These are phyloP conservation scores for Dictyostelium discoideum DNA, from an alignment of 78 protist genomes.

Conservation along the genomic window dicty_2.7 NC_007089.4:1626001-1626500, in stretches of 20 bases:
- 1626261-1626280: not conserved
- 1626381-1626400: not conserved
- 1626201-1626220: not conserved
- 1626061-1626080: conserved; percentile 57
- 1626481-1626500: conserved; percentile 19
- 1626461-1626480: conserved; percentile 42
- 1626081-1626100: conserved; percentile 18
- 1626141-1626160: not conserved
- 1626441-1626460: conserved; percentile 1
- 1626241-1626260: not conserved
- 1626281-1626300: conserved; percentile 56
- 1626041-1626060: not conserved
- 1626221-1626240: not conserved
- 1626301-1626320: conserved; percentile 51
- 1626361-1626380: too few species aligned
- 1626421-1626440: not conserved
- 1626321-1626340: conserved; percentile 37
- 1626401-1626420: not conserved
- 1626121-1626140: not conserved
- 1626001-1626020: not conserved
- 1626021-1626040: not conserved
- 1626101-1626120: conserved; percentile 18
- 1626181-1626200: not conserved
- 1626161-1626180: not conserved
- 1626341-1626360: conserved; percentile 22